A percentile compares a stretch with the other conserved stretches of the same genome.
Evolutionary conservation across 1,284 basidiomycete species (phyloP).

Genomic region (Erythrobasidium hasegawianum): DNA sequence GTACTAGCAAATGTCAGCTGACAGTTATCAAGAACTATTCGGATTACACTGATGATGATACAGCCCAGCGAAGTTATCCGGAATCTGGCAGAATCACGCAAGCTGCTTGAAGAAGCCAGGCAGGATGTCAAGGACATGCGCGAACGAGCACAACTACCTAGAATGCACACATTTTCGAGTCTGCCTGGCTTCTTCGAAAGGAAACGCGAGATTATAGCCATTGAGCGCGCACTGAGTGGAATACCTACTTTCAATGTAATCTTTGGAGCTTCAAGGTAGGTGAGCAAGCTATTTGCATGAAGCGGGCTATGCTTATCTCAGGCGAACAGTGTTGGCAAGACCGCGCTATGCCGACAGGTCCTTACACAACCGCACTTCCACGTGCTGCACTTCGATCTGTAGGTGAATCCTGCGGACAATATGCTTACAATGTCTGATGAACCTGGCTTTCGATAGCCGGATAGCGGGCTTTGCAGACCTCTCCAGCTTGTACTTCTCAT

Average conservation of each 20-base stretch:
- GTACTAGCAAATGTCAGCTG: slow-evolving; percentile 63
- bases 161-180: slow-evolving; percentile 71
- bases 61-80: slow-evolving; percentile 67
- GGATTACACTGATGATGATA: not conserved
- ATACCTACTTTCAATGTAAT: slow-evolving; percentile 72
- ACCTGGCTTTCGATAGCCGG: slow-evolving; percentile 51
- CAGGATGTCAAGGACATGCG: slow-evolving; percentile 57
- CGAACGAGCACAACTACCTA: slow-evolving; percentile 62
- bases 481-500: slow-evolving; percentile 65
- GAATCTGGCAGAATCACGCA: slow-evolving; percentile 70
- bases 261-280: slow-evolving; percentile 62
- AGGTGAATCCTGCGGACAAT: too few species aligned
- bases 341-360: slow-evolving; percentile 69
- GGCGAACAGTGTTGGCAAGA: slow-evolving; percentile 70
- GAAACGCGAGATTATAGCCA: slow-evolving; percentile 60
- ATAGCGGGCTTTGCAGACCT: slow-evolving; percentile 78
- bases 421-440: too few species aligned
- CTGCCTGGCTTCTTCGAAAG: slow-evolving; percentile 68
- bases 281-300: too few species aligned
- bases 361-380: slow-evolving; percentile 63
- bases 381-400: slow-evolving; percentile 72
- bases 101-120: slow-evolving; percentile 67
- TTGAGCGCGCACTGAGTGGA: slow-evolving; percentile 60
- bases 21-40: too few species aligned
- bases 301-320: too few species aligned